phyloP scores from a whole-genome alignment of 75 land plant species.

The Picea glauca region DNA sequence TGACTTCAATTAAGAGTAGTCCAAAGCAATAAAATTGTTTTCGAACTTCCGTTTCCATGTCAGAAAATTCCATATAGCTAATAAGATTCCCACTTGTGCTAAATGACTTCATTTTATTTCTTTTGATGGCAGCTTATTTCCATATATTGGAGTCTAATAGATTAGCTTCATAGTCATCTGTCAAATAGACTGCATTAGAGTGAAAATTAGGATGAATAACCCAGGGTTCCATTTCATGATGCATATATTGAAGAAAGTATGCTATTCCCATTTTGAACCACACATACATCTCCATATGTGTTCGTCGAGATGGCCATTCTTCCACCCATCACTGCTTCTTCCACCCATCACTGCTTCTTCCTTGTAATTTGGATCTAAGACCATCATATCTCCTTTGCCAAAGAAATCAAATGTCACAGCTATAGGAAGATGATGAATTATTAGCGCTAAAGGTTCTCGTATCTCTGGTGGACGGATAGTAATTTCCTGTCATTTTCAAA shows the following conservation, averaged over 20 bases:
- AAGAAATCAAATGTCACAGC: too few species aligned
- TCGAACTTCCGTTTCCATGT: slow-evolving; percentile 38
- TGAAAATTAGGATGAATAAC: slow-evolving; percentile 46
- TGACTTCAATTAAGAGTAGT: slow-evolving; percentile 68
- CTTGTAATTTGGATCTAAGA: too few species aligned
- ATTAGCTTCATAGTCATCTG: slow-evolving; percentile 84
- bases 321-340: too few species aligned
- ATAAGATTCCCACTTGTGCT: slow-evolving; percentile 16
- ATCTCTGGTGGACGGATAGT: too few species aligned
- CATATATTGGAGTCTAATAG: slow-evolving; percentile 25
- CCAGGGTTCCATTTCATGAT: slow-evolving; percentile 68
- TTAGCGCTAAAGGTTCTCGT: too few species aligned
- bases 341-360: too few species aligned
- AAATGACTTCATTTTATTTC: slow-evolving; percentile 3
- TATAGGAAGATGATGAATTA: too few species aligned
- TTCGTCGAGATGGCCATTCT: too few species aligned
- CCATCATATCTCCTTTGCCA: too few species aligned
- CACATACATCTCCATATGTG: too few species aligned
- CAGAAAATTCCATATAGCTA: slow-evolving; percentile 37
- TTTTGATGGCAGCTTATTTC: slow-evolving; percentile 11
- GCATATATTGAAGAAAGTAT: slow-evolving; percentile 79
- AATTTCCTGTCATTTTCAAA: too few species aligned
- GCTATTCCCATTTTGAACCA: slow-evolving; percentile 52
- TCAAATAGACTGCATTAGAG: slow-evolving; percentile 44
- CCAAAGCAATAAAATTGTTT: slow-evolving; percentile 79